Conservation (phyloP, 1,284 basidiomycete genomes). For the Marasmius oreades region DNA sequence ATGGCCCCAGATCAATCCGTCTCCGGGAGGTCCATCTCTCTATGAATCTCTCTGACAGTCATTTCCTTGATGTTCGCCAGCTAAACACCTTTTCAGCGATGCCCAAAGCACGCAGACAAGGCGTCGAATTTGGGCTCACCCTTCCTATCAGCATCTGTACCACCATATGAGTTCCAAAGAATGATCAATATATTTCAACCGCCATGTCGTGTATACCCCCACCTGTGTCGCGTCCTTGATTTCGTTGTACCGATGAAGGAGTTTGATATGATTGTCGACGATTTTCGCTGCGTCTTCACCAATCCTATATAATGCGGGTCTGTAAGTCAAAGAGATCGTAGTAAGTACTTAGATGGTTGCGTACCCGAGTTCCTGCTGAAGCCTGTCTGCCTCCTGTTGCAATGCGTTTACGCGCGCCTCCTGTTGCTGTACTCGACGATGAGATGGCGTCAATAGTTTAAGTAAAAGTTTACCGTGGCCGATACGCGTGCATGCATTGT, state of each 20-base stretch:
- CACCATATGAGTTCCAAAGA: conserved; percentile 1
- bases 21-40: conserved; percentile 5
- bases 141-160: conserved; percentile 33
- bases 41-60: conserved; percentile 9
- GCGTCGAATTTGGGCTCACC: conserved; percentile 7
- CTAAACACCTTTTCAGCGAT: not conserved
- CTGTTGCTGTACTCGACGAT: conserved; percentile 39
- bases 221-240: conserved; percentile 80
- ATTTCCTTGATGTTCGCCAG: conserved; percentile 9
- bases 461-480: not conserved
- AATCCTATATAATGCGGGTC: conserved; percentile 31
- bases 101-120: not conserved
- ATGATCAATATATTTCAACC: conserved; percentile 4
- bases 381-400: conserved; percentile 46
- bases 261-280: conserved; percentile 65
- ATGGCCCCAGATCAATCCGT: conserved; percentile 1
- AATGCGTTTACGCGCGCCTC: conserved; percentile 49
- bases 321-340: not conserved
- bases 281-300: conserved; percentile 59
- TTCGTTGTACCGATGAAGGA: conserved; percentile 76
- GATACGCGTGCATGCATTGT: conserved; percentile 11
- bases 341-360: conserved; percentile 9
- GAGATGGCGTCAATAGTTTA: not conserved
- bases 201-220: conserved; percentile 4
- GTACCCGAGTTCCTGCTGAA: conserved; percentile 56